Evolutionary conservation across 768 basidiomycete genomes (phyloP).

Genomic region (Trametes cubensis): DNA sequence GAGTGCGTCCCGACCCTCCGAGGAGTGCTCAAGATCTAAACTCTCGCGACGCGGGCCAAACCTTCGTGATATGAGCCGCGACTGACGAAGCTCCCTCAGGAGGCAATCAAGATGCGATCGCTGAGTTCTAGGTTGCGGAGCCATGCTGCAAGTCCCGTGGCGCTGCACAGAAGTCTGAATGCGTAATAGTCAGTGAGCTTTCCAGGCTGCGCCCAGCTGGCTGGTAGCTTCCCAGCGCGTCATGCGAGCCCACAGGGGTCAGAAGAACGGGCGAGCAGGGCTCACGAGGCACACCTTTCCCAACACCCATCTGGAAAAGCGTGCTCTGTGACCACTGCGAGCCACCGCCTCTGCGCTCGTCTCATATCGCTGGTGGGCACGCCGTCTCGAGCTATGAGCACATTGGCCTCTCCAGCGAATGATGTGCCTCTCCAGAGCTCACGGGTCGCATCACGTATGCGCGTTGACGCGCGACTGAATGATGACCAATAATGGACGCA

Average conservation of each 20-base stretch:
- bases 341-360: background rate
- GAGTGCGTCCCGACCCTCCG: background rate
- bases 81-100: conserved; percentile 7
- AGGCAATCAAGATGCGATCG: conserved; percentile 11
- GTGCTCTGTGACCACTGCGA: background rate
- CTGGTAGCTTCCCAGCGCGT: conserved; percentile 10
- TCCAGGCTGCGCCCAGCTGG: background rate
- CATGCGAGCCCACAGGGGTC: conserved; percentile 11
- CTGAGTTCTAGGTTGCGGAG: background rate
- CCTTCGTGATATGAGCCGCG: background rate
- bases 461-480: background rate
- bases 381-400: conserved; percentile 1
- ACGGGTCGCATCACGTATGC: background rate
- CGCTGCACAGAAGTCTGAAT: conserved; percentile 8
- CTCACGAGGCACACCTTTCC: conserved; percentile 8
- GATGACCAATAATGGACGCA: conserved; percentile 5
- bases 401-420: conserved; percentile 8
- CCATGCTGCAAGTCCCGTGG: conserved; percentile 8
- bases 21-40: background rate
- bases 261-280: conserved; percentile 6
- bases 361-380: background rate
- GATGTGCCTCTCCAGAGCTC: conserved; percentile 3
- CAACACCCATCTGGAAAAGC: conserved; percentile 9
- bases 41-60: background rate
- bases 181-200: conserved; percentile 14